These are phyloP conservation scores for Pichia cephalocereana DNA, from an alignment of 805 yeast genomes.

Conservation along the genomic window DNA sequence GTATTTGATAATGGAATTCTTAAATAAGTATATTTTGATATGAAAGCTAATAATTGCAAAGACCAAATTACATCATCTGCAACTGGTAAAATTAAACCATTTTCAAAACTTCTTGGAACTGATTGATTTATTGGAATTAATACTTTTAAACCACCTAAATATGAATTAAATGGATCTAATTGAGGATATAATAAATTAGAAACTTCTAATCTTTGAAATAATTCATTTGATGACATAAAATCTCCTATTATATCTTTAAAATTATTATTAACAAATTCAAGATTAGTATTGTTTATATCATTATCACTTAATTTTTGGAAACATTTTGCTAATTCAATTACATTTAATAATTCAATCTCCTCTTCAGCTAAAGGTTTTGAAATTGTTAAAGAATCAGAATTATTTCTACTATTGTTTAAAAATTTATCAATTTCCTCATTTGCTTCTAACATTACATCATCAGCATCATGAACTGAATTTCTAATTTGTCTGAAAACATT, in stretches of 20 bases:
- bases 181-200: conserved; percentile 22
- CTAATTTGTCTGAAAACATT: conserved; percentile 21
- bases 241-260: conserved; percentile 20
- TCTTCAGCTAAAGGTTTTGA: conserved; percentile 15
- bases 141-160: conserved; percentile 1
- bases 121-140: conserved; percentile 8
- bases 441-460: conserved; percentile 21
- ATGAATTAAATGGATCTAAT: conserved; percentile 10
- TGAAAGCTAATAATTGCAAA: conserved; percentile 81
- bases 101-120: conserved; percentile 43
- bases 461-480: conserved; percentile 18
- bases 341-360: conserved; percentile 17
- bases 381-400: neutral
- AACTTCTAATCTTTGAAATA: conserved; percentile 20
- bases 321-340: conserved; percentile 21
- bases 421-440: conserved; percentile 20
- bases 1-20: conserved; percentile 68
- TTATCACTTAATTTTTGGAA: conserved; percentile 20
- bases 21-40: conserved; percentile 79
- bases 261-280: conserved; percentile 9
- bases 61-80: conserved; percentile 95
- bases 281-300: neutral
- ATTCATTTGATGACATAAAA: conserved; percentile 18
- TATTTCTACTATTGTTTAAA: neutral
- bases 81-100: conserved; percentile 77